Conservation (phyloP, 2,329 filamentous ascomycete species). For the Microdochium bolleyi region DNA sequence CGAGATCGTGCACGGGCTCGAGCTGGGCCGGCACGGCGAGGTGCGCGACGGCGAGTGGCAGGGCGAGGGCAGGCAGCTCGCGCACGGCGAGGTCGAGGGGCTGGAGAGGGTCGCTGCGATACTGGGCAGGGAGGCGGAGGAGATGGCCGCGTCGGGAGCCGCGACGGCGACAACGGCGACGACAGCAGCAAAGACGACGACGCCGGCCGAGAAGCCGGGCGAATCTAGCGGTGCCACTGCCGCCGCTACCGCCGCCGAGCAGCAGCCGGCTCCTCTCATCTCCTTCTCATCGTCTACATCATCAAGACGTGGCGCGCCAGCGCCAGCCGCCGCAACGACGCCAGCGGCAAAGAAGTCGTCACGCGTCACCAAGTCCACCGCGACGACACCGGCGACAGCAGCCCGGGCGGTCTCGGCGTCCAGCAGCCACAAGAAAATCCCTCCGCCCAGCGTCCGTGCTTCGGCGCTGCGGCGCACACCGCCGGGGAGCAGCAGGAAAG, state of each 20-base stretch:
- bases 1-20: slow-evolving; percentile 60
- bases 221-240: background rate
- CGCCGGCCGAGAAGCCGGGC: background rate
- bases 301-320: background rate
- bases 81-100: slow-evolving; percentile 46
- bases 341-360: background rate
- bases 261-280: background rate
- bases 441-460: background rate
- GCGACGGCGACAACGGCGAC: background rate
- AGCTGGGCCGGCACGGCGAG: slow-evolving; percentile 53
- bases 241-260: no score
- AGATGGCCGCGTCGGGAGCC: background rate
- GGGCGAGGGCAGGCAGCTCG: slow-evolving; percentile 40
- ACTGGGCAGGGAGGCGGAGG: slow-evolving; percentile 26
- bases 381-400: background rate
- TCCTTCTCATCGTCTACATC: background rate
- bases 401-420: background rate
- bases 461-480: background rate
- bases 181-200: background rate
- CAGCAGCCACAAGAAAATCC: background rate
- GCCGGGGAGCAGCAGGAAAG: background rate
- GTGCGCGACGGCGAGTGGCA: slow-evolving; percentile 60
- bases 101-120: slow-evolving; percentile 42
- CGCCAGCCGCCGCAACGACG: background rate
- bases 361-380: background rate